Evolutionary conservation across 2,329 filamentous ascomycete genomes (phyloP), one percentile per base, ranked within the genome.

Genomic region (Cladorrhinum sp.): DNA sequence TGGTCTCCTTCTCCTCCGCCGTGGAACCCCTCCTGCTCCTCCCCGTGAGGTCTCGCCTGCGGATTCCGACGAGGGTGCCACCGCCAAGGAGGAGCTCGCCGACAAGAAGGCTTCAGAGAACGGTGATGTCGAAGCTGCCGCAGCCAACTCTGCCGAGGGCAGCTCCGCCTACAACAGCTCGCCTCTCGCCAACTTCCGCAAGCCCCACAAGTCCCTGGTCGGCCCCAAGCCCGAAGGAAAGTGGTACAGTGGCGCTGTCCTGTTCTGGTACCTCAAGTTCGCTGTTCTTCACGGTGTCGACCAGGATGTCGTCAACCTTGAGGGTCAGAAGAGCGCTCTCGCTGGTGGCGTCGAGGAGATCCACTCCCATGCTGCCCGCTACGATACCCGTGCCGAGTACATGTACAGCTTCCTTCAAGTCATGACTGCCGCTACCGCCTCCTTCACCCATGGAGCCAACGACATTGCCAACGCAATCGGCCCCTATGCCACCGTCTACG

Each of bases 361-460:
- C 59, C 82, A 87, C 69, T 82, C 82, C 16, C 79, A 77, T 26
- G 84, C 82, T 1, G 73, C 79, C 26, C 84, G 86, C 70, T 88
- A 82, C 72, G 80, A 86, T 68, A 88, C 88, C 73, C 80, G 82
- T 64, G 77, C 81, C 65, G 85, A 88, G 72, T 83, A 83, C 73
- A 76, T 84, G 54, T 87, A 83, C 72, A 83, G 81, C 5, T 86
- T 84, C 73, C 77, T 85, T 28, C 84, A 86, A 66, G 72, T 86
- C 67, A 77, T 85, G 74, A 85, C 85, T 4, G 85, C 86, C 9
- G 81, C 82, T 65, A 84, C 85, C 30, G 82, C 85, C 14, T 86
- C 84, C 2, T 87, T 88, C 64, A 82, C 82, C 1, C 86, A 89
- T 74, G 86, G 86, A 23, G 84, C 85, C 66, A 89, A 89, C 71